phyloP scores from a whole-genome alignment of 768 basidiomycete species.

The Collybia mongolica region DNA sequence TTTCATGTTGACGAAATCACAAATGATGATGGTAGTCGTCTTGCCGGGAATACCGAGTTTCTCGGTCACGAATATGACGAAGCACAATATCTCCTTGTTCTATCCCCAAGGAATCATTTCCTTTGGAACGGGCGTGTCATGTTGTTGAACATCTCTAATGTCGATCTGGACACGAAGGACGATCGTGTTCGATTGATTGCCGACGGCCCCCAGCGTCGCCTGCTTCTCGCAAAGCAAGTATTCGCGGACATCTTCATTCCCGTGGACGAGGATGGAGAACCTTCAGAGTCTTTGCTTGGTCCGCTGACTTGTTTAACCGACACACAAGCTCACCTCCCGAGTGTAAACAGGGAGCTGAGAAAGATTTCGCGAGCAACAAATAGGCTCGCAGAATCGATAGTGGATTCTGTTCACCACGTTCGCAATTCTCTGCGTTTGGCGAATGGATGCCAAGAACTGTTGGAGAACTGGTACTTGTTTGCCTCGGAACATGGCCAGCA shows the following conservation, averaged over 20 bases:
- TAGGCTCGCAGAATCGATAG: slow-evolving; percentile 88
- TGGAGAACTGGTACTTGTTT: slow-evolving; percentile 94
- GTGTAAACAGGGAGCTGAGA: slow-evolving; percentile 84
- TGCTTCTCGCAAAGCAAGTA: slow-evolving; percentile 73
- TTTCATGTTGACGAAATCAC: slow-evolving; percentile 73
- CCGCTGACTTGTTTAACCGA: slow-evolving; percentile 61
- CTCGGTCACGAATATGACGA: slow-evolving; percentile 56
- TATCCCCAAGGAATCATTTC: slow-evolving; percentile 85
- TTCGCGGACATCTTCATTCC: slow-evolving; percentile 66
- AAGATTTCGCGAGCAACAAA: slow-evolving; percentile 91
- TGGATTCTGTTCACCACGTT: slow-evolving; percentile 89
- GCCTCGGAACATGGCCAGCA: slow-evolving; percentile 96
- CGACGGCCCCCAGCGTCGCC: slow-evolving; percentile 79
- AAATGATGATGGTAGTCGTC: slow-evolving; percentile 50
- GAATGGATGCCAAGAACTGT: slow-evolving; percentile 74
- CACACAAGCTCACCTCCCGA: slow-evolving; percentile 87
- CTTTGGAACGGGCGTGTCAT: slow-evolving; percentile 91
- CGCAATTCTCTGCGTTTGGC: slow-evolving; percentile 61
- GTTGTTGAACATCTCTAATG: slow-evolving; percentile 68
- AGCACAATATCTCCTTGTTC: slow-evolving; percentile 75
- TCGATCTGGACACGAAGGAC: slow-evolving; percentile 84
- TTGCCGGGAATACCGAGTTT: slow-evolving; percentile 35
- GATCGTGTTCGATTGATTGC: slow-evolving; percentile 90
- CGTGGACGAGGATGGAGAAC: slow-evolving; percentile 64
- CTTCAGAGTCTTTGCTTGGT: slow-evolving; percentile 38